A percentile compares a stretch with the other conserved stretches of the same genome.
Conservation (phyloP, 345 rosid species). For the Garcia nutans region DNA sequence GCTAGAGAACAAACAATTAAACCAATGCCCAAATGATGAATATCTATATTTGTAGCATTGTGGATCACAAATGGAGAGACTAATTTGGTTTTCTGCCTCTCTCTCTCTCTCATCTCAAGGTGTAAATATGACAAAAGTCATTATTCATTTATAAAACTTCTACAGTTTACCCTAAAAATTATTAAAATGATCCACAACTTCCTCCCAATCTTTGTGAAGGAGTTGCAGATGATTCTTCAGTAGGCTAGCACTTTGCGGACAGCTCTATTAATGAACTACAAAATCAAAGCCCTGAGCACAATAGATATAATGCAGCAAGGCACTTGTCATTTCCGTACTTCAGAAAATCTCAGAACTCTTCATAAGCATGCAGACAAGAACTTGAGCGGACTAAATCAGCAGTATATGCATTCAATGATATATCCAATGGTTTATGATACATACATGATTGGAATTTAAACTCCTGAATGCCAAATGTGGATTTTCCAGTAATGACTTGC, state of each 20-base stretch:
- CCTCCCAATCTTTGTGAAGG: not conserved
- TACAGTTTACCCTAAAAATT: not conserved
- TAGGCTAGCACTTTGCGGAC: not conserved
- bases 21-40: not conserved
- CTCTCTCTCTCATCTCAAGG: not conserved
- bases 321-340: not conserved
- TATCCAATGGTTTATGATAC: slow-evolving; percentile 19
- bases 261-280: no score
- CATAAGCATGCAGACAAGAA: not conserved
- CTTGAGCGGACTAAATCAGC: not conserved
- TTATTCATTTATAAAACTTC: not conserved
- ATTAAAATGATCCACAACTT: not conserved
- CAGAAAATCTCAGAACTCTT: not conserved
- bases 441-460: slow-evolving; percentile 44
- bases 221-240: not conserved
- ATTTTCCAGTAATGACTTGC: slow-evolving; percentile 86
- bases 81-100: no score
- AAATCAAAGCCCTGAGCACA: not conserved
- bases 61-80: not conserved
- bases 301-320: not conserved
- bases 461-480: slow-evolving; percentile 44
- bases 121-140: not conserved
- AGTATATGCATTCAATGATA: not conserved
- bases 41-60: not conserved
- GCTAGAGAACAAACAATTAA: not conserved